Percentiles rank a stretch among this genome's conserved stretches.
These are phyloP conservation scores for Fusarium sp. DNA, from an alignment of 2,329 filamentous ascomycete genomes.

Conservation along the genomic window DNA sequence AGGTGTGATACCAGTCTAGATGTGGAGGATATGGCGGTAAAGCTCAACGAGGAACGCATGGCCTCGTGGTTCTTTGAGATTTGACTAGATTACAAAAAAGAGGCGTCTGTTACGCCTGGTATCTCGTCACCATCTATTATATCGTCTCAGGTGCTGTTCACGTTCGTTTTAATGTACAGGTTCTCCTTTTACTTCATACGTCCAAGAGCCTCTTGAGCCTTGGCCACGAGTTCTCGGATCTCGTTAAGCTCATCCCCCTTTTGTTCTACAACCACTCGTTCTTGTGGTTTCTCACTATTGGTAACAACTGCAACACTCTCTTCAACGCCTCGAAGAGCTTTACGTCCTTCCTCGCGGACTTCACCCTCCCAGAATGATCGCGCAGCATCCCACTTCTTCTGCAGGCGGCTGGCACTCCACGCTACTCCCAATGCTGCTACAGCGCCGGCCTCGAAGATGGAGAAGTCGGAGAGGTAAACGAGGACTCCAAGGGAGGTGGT, in stretches of 20 bases:
- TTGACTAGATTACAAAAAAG: slow-evolving; percentile 49
- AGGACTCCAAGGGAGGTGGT: slow-evolving; percentile 66
- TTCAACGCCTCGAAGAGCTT: slow-evolving; percentile 69
- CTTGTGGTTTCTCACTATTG: slow-evolving; percentile 46
- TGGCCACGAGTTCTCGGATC: slow-evolving; percentile 60
- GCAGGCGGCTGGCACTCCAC: slow-evolving; percentile 69
- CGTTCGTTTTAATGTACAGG: slow-evolving; percentile 41
- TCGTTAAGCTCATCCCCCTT: slow-evolving; percentile 53
- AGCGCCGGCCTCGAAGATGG: slow-evolving; percentile 71
- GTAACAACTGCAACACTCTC: slow-evolving; percentile 63
- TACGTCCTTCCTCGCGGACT: slow-evolving; percentile 74
- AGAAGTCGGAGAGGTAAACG: slow-evolving; percentile 67
- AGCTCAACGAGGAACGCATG: slow-evolving; percentile 15
- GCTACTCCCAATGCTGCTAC: slow-evolving; percentile 71
- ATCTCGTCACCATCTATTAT: slow-evolving; percentile 44
- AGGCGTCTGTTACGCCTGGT: slow-evolving; percentile 46
- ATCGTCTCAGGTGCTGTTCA: slow-evolving; percentile 20
- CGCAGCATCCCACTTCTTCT: slow-evolving; percentile 72
- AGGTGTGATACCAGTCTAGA: slow-evolving; percentile 51
- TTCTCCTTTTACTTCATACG: slow-evolving; percentile 57
- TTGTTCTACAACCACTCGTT: slow-evolving; percentile 33
- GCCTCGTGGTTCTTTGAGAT: slow-evolving; percentile 32
- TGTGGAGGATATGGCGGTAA: slow-evolving; percentile 26
- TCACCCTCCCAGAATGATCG: slow-evolving; percentile 73
- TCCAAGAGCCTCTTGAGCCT: slow-evolving; percentile 62